These are phyloP conservation scores for Turnera subulata DNA, from an alignment of 345 rosid genomes.

Conservation along the genomic window DNA sequence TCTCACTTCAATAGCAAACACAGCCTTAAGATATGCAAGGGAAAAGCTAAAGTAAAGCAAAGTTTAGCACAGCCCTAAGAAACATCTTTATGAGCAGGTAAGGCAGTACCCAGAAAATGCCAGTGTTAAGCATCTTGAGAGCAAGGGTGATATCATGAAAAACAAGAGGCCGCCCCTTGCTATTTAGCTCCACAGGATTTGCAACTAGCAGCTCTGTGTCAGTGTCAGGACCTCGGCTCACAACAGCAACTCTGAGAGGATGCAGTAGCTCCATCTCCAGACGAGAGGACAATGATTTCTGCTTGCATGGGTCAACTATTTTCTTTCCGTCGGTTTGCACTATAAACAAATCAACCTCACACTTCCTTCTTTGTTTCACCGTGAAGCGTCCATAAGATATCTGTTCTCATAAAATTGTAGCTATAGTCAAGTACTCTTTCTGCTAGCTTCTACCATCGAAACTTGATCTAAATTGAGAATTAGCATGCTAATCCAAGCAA, in stretches of 20 bases:
- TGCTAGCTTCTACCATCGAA: not conserved
- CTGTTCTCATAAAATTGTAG: constrained; percentile 30
- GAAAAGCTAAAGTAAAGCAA: not conserved
- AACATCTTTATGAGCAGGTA: constrained; percentile 4
- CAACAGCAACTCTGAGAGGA: constrained; percentile 78
- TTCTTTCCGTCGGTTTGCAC: constrained; percentile 81
- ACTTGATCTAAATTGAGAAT: not conserved
- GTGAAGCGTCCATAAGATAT: constrained; percentile 88
- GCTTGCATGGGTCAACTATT: constrained; percentile 81
- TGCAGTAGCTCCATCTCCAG: constrained; percentile 60
- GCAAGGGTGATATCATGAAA: constrained; percentile 82
- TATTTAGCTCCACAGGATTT: constrained; percentile 87
- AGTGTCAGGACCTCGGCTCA: constrained; percentile 86
- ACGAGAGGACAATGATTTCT: constrained; percentile 55
- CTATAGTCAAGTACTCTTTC: constrained; percentile 6
- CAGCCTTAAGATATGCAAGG: not conserved
- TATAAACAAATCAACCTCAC: constrained; percentile 87
- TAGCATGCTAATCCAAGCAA: not conserved
- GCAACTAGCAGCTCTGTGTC: constrained; percentile 87
- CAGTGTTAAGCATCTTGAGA: constrained; percentile 60
- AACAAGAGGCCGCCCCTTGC: constrained; percentile 94
- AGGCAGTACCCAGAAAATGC: constrained; percentile 77
- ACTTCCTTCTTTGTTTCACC: constrained; percentile 46
- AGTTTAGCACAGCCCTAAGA: not conserved
- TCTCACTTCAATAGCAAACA: constrained; percentile 1